These are phyloP conservation scores for Stylonectria norvegica DNA, from an alignment of 2,329 filamentous ascomycete genomes.

Conservation along the genomic window DNA sequence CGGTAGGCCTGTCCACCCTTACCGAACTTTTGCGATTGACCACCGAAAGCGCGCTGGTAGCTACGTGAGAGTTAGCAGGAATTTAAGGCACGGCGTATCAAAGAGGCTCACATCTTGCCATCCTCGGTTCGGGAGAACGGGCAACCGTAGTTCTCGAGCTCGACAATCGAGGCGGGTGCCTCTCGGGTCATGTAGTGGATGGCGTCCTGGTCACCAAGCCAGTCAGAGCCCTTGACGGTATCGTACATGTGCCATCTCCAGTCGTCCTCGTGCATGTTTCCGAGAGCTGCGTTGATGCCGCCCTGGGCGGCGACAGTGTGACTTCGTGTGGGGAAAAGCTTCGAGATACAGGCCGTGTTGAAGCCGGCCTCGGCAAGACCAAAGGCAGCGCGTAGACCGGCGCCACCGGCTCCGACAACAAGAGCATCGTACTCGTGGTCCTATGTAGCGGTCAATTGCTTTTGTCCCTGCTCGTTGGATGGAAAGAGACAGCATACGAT, in stretches of 20 bases:
- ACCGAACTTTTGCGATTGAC: conserved; percentile 90
- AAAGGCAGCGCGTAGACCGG: conserved; percentile 78
- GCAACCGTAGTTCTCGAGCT: conserved; percentile 96
- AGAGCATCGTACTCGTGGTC: conserved; percentile 99
- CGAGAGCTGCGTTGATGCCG: conserved; percentile 83
- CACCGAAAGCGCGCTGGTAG: conserved; percentile 98
- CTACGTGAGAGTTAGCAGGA: conserved; percentile 37
- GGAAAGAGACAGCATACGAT: conserved; percentile 60
- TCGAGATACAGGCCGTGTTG: conserved; percentile 84
- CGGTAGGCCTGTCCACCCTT: conserved; percentile 98
- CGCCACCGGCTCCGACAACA: conserved; percentile 81
- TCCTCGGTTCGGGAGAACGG: conserved; percentile 96
- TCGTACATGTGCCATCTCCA: conserved; percentile 99
- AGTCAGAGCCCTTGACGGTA: conserved; percentile 96
- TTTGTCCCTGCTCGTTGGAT: conserved; percentile 2
- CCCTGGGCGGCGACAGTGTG: conserved; percentile 81
- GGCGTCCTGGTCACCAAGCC: conserved; percentile 94
- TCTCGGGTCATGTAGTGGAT: conserved; percentile 99
- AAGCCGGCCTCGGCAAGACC: conserved; percentile 85
- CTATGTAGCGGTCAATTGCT: conserved; percentile 40
- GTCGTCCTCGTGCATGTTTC: conserved; percentile 97
- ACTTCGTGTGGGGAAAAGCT: conserved; percentile 81
- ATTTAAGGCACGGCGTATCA: neutral
- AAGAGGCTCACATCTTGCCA: conserved; percentile 72
- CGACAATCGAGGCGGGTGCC: conserved; percentile 85